Percentiles rank a stretch among this genome's conserved stretches.
These are phyloP conservation scores for Pleodorina starrii DNA, from an alignment of 139 green algal species.

Conservation along the genomic window DNA sequence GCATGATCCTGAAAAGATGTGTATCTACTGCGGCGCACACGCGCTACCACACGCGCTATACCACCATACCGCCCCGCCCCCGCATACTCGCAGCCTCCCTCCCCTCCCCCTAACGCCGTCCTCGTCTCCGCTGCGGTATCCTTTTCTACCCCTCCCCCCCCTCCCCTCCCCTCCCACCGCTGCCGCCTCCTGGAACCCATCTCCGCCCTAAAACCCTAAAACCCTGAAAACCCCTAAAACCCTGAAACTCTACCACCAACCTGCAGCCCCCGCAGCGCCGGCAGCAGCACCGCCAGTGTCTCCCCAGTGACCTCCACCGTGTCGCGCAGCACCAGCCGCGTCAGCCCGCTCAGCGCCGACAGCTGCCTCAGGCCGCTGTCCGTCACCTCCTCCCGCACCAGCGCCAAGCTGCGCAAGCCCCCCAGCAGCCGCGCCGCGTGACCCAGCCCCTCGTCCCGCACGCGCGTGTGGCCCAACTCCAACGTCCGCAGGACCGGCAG, in stretches of 20 bases:
- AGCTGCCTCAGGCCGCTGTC: slow-evolving; percentile 50
- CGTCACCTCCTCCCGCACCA: slow-evolving; percentile 25
- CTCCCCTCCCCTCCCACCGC: not conserved
- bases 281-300: slow-evolving; percentile 42
- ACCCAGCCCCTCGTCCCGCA: slow-evolving; percentile 60
- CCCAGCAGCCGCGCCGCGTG: slow-evolving; percentile 3
- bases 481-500: slow-evolving; percentile 45
- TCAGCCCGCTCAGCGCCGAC: slow-evolving; percentile 4
- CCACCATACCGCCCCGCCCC: not conserved
- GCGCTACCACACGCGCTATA: not conserved
- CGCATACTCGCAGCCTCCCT: not conserved
- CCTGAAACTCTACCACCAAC: not conserved
- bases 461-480: slow-evolving; percentile 56
- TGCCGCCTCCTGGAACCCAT: not conserved
- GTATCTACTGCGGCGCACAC: not conserved
- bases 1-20: no score
- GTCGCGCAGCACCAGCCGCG: slow-evolving; percentile 34
- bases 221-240: not conserved
- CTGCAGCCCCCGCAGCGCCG: slow-evolving; percentile 34
- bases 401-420: not conserved
- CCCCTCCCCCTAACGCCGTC: not conserved
- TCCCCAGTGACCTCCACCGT: slow-evolving; percentile 18
- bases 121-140: not conserved
- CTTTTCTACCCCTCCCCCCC: not conserved
- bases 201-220: not conserved